phyloP scores from a whole-genome alignment of 139 green algal genomes.

The Ettlia oleoabundans region DNA sequence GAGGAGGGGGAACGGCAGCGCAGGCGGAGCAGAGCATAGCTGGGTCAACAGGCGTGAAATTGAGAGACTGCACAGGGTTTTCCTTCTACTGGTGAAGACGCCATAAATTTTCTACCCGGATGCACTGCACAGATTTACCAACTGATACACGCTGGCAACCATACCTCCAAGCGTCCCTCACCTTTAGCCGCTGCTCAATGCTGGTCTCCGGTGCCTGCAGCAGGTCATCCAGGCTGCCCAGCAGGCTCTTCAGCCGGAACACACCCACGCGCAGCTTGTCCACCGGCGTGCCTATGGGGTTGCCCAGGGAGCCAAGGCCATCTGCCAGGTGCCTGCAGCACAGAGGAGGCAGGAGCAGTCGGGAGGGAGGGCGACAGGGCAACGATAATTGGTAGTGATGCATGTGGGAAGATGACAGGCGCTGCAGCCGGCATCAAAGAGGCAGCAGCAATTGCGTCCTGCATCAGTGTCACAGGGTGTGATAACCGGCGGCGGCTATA shows the following conservation, averaged over 20 bases:
- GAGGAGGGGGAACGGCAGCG: too few relatives aligned
- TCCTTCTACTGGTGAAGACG: too few relatives aligned
- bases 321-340: slow-evolving; percentile 77
- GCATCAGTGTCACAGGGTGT: too few relatives aligned
- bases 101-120: too few relatives aligned
- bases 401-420: too few relatives aligned
- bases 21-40: too few relatives aligned
- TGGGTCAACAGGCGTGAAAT: too few relatives aligned
- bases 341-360: neutral
- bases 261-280: slow-evolving; percentile 85
- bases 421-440: neutral
- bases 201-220: slow-evolving; percentile 71
- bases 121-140: neutral
- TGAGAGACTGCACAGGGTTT: too few relatives aligned
- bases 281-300: slow-evolving; percentile 81
- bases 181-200: slow-evolving; percentile 60
- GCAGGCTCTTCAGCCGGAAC: slow-evolving; percentile 72
- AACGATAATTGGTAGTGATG: neutral
- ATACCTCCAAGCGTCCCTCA: slow-evolving; percentile 23
- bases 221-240: slow-evolving; percentile 69
- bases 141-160: too few relatives aligned
- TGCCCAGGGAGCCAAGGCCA: slow-evolving; percentile 75
- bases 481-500: too few relatives aligned
- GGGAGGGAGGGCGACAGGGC: neutral
- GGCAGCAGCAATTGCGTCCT: too few relatives aligned